These are phyloP conservation scores for Chytriomyces hyalinus DNA, from an alignment of 192 early-diverging fungal species.

Conservation along the genomic window DNA sequence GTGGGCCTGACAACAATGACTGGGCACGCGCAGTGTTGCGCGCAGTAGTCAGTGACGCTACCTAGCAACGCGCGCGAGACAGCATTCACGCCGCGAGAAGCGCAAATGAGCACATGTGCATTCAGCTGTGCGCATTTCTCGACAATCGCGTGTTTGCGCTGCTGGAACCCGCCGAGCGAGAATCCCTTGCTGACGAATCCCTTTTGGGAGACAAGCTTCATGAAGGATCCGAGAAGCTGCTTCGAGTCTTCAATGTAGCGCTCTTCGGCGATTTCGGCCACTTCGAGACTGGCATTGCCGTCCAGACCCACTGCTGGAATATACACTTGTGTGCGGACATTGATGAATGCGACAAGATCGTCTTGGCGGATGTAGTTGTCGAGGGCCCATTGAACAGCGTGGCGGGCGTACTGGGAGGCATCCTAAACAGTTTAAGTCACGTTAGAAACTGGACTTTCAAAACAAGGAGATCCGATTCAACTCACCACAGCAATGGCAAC, in stretches of 20 bases:
- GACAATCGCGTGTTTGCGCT: conserved; percentile 52
- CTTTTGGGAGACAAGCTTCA: neutral
- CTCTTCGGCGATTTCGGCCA: neutral
- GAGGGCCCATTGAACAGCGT: conserved; percentile 38
- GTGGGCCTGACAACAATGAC: conserved; percentile 24
- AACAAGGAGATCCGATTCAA: neutral
- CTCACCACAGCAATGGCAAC: conserved; percentile 38
- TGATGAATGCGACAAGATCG: conserved; percentile 41
- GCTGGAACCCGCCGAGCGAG: neutral
- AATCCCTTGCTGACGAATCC: conserved; percentile 1
- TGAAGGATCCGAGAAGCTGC: neutral
- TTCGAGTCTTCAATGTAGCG: neutral
- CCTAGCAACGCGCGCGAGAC: conserved; percentile 55
- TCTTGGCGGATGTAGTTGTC: conserved; percentile 32
- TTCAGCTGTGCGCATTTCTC: conserved; percentile 57
- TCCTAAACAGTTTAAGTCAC: conserved; percentile 6
- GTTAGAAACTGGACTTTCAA: neutral
- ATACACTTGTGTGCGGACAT: conserved; percentile 1
- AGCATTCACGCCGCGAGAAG: conserved; percentile 59
- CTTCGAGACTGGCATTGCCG: neutral
- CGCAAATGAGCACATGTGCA: conserved; percentile 61
- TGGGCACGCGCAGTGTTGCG: conserved; percentile 28
- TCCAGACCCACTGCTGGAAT: neutral
- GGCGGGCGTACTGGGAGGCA: conserved; percentile 16
- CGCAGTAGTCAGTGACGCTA: conserved; percentile 14